phyloP scores from a whole-genome alignment of 495 filamentous ascomycete genomes.

The Trichoderma asperelloides region DNA sequence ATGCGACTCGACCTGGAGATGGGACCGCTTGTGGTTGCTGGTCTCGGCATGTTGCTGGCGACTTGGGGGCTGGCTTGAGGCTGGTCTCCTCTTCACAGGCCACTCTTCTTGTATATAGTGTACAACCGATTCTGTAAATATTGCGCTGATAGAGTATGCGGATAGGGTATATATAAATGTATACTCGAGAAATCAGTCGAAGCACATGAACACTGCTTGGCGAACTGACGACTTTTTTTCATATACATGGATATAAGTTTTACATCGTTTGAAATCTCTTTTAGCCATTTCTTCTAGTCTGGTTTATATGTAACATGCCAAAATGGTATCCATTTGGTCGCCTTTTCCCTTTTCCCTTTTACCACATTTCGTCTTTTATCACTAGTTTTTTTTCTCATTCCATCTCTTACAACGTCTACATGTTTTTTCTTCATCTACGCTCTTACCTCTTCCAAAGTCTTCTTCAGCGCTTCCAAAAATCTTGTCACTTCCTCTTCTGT shows the following conservation, averaged over 20 bases:
- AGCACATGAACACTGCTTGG: too few species aligned
- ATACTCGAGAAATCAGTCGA: too few species aligned
- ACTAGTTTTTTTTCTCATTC: neutral
- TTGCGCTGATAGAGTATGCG: neutral
- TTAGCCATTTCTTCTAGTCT: neutral
- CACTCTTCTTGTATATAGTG: neutral
- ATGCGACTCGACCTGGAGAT: neutral
- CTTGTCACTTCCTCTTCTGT: conserved; percentile 76
- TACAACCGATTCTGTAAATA: neutral
- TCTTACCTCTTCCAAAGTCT: conserved; percentile 49
- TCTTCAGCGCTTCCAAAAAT: conserved; percentile 59
- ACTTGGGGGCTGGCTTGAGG: conserved; percentile 1
- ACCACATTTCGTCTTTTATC: neutral
- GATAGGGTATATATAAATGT: too few species aligned
- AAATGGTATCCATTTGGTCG: neutral
- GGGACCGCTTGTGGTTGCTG: neutral
- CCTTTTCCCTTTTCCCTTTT: neutral
- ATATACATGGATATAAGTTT: neutral
- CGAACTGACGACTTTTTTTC: neutral
- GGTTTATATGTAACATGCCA: neutral
- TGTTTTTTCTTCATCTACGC: conserved; percentile 3
- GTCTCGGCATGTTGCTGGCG: neutral
- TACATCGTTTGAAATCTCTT: neutral
- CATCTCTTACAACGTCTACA: neutral
- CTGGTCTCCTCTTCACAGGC: neutral